phyloP scores from a whole-genome alignment of 176 grass and related monocot species.

The Poa annua region DNA sequence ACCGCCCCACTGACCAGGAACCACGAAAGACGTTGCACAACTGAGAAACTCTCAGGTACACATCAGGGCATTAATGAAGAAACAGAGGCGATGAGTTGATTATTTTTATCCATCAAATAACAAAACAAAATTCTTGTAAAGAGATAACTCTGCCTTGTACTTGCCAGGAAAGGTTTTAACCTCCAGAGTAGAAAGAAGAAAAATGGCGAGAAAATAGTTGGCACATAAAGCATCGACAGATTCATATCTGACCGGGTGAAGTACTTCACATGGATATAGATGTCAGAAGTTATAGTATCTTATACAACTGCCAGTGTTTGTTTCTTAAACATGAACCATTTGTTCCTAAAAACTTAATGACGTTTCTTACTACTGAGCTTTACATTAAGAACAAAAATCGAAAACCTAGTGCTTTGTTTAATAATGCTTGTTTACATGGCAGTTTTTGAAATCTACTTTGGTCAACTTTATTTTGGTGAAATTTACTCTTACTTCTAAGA shows the following conservation, averaged over 20 bases:
- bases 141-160: not conserved
- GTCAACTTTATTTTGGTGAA: not conserved
- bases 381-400: not conserved
- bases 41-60: slow-evolving; percentile 13
- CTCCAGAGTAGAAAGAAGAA: not conserved
- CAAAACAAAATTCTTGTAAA: not conserved
- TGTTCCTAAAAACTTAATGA: not conserved
- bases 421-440: not conserved
- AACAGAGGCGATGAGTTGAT: not conserved
- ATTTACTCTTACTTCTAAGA: not conserved
- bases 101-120: not conserved
- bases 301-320: not conserved
- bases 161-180: not conserved
- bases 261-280: not conserved
- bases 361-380: not conserved
- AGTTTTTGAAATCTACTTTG: not conserved
- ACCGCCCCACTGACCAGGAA: slow-evolving; percentile 28
- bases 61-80: slow-evolving; percentile 36
- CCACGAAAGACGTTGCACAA: slow-evolving; percentile 30
- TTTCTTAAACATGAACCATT: not conserved
- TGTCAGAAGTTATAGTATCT: not conserved
- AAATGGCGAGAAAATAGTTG: not conserved
- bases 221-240: not conserved
- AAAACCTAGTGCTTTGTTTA: not conserved
- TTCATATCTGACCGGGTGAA: not conserved